Base-by-base conservation (phyloP, 495 filamentous ascomycete genomes). In the Hypoxylon fragiforme region DNA sequence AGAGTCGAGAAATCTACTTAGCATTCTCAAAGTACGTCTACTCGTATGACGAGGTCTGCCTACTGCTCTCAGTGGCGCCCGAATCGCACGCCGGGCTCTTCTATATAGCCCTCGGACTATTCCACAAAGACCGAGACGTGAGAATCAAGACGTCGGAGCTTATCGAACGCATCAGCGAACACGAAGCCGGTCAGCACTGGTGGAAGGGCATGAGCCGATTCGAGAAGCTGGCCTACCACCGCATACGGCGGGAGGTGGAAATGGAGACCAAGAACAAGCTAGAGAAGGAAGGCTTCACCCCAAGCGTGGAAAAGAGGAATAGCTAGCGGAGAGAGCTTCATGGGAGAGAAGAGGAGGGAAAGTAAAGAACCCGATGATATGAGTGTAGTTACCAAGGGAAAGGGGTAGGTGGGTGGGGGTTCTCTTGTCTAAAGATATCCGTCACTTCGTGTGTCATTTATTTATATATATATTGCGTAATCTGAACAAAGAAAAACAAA, bases 121-220 rank as follows among this genome's bases (percentile, higher is more conserved):
- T 97, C 66, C 94, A 99, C 74, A 89, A 89, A 30, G 80, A 89
- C 48, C 77, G 75, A 24, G 88, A 87, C 47, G 91, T 95, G 19
- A 81, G 94, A 32, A 73, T 89, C 58, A 83, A 82, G 31, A 86
- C 87, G 3, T 90, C 88, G 12, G 87, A 88, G 28, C 75, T 97
- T 30, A 70, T 99, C 16, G 91, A 91, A 54, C 78, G 91, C 11
- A 88, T 99, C 43, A 80, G 82, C 42, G 81, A 82, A 37, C 92
- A 99, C 73, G 87, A 92, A 66, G 94, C 90, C 20, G 94, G 94
- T 1, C 82, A 89, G 51, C 91, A 96, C 68, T 97, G 94, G 78
- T 99, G 92, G 90, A 81, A 80, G 52, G 81, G 82, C 15, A 70
- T 99, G 37, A 92, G 89, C 47, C 78, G 91, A 49, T 99, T 96